Percentiles rank a stretch among this genome's conserved stretches.
These are phyloP conservation scores for Boletales sp. DNA, from an alignment of 768 basidiomycete genomes.

Conservation along the genomic window DNA sequence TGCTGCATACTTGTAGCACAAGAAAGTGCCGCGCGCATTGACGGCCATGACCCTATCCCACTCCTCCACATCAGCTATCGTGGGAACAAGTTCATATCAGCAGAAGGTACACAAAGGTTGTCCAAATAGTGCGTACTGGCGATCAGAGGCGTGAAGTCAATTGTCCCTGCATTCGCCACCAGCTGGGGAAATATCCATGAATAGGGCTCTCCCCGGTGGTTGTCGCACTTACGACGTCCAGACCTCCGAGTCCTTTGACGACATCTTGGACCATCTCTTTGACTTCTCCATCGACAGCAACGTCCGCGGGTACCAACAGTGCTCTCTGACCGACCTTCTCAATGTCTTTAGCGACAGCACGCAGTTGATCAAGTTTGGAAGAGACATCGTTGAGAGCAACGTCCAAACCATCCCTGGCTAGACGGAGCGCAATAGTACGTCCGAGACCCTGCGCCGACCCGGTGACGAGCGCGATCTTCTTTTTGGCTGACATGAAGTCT, in stretches of 20 bases:
- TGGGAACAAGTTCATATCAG: no score
- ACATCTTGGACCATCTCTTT: conserved; percentile 34
- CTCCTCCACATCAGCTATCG: conserved; percentile 22
- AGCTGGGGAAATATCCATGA: conserved; percentile 11
- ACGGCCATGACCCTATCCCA: conserved; percentile 44
- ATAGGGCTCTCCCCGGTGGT: no score
- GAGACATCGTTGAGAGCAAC: conserved; percentile 31
- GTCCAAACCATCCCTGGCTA: conserved; percentile 33
- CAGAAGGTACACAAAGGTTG: no score
- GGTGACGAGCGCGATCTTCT: conserved; percentile 35
- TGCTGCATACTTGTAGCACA: conserved; percentile 64
- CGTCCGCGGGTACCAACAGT: conserved; percentile 34
- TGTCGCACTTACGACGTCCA: conserved; percentile 43
- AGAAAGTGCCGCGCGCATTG: conserved; percentile 56
- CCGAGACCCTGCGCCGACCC: conserved; percentile 31
- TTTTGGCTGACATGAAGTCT: conserved; percentile 16
- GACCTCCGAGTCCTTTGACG: conserved; percentile 33
- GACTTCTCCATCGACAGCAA: conserved; percentile 41
- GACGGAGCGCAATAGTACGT: conserved; percentile 29
- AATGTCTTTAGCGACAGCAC: conserved; percentile 27
- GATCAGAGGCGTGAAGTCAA: no score
- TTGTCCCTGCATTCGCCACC: conserved; percentile 25
- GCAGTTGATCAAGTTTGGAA: conserved; percentile 25
- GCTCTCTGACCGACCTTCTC: conserved; percentile 25
- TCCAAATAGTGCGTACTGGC: no score